phyloP scores from a whole-genome alignment of 2,329 filamentous ascomycete genomes.

The Fusarium lyarnte region DNA sequence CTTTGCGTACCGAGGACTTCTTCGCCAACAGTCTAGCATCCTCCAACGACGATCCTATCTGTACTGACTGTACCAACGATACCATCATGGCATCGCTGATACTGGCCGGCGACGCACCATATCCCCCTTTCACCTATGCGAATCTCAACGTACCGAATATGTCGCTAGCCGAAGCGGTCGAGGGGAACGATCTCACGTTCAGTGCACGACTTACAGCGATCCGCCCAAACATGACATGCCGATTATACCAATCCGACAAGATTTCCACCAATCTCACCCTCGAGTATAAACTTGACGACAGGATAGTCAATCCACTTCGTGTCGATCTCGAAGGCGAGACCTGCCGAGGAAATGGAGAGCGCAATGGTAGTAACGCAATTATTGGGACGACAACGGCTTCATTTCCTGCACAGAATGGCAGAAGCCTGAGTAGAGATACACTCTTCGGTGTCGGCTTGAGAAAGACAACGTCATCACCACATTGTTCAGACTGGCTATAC shows the following conservation, averaged over 20 bases:
- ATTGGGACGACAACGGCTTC: constrained; percentile 22
- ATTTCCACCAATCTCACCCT: constrained; percentile 42
- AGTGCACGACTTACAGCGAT: constrained; percentile 45
- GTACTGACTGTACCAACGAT: constrained; percentile 42
- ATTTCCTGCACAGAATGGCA: neutral
- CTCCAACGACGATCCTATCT: constrained; percentile 34
- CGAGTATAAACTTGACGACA: constrained; percentile 21
- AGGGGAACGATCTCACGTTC: constrained; percentile 25
- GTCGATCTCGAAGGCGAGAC: constrained; percentile 38
- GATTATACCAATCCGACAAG: constrained; percentile 30
- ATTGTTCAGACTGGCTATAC: constrained; percentile 49
- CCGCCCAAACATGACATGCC: constrained; percentile 45
- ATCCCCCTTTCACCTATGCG: constrained; percentile 50
- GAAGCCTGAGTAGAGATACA: neutral
- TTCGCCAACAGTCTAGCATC: constrained; percentile 44
- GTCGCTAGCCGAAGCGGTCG: constrained; percentile 21
- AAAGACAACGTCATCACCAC: constrained; percentile 34
- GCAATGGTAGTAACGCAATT: constrained; percentile 26
- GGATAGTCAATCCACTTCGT: constrained; percentile 33
- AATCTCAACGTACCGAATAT: constrained; percentile 43
- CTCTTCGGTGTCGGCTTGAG: constrained; percentile 34
- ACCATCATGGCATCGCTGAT: constrained; percentile 48
- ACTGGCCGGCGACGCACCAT: constrained; percentile 48
- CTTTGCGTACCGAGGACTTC: constrained; percentile 43
- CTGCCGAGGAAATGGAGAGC: constrained; percentile 19